These are phyloP conservation scores for Phytophthora pinifolia DNA, from an alignment of 352 stramenopile genomes.

Conservation along the genomic window DNA sequence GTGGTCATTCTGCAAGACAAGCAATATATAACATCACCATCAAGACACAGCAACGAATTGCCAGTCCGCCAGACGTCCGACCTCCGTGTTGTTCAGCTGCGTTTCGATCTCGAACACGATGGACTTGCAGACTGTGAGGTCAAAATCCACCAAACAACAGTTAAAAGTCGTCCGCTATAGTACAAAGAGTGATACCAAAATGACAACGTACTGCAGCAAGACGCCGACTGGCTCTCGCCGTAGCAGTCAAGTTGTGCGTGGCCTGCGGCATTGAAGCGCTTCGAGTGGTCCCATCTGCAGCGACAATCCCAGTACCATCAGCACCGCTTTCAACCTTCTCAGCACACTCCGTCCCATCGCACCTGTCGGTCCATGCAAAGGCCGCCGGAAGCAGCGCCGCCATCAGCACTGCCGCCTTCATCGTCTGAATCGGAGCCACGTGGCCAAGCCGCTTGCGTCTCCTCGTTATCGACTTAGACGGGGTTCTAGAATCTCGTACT, in stretches of 20 bases:
- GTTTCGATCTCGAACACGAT: slow-evolving; percentile 84
- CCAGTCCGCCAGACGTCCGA: slow-evolving; percentile 7
- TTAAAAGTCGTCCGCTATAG: background rate
- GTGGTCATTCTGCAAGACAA: slow-evolving; percentile 57
- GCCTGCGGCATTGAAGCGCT: slow-evolving; percentile 67
- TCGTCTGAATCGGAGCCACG: slow-evolving; percentile 6
- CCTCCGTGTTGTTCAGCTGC: slow-evolving; percentile 74
- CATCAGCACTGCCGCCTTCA: slow-evolving; percentile 16
- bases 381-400: slow-evolving; percentile 17
- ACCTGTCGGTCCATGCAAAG: slow-evolving; percentile 63
- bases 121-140: slow-evolving; percentile 65
- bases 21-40: background rate
- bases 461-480: no score
- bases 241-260: slow-evolving; percentile 66
- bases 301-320: slow-evolving; percentile 3
- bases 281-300: slow-evolving; percentile 80
- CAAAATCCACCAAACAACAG: background rate
- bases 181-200: background rate
- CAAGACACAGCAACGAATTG: background rate
- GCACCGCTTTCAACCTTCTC: background rate
- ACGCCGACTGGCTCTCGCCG: slow-evolving; percentile 47
- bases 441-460: no score
- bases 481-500: no score
- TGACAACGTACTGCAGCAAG: slow-evolving; percentile 68
- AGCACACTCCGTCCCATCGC: background rate